Conservation (phyloP, 129 eudicot species). For the Pulicaria dysenterica region DNA sequence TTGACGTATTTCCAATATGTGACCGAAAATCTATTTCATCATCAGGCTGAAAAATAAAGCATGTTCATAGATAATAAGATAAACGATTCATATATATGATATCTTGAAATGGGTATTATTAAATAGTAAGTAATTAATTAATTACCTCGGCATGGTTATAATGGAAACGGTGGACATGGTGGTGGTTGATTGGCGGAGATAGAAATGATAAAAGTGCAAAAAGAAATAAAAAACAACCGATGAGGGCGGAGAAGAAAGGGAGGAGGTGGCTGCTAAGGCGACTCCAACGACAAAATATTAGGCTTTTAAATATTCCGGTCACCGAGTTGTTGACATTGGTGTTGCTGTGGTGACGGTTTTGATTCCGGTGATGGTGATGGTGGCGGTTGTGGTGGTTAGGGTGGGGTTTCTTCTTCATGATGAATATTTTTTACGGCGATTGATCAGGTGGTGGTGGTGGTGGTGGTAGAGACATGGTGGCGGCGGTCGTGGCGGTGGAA, state of each 20-base stretch:
- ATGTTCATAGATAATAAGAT: not conserved
- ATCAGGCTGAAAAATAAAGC: slow-evolving; percentile 25
- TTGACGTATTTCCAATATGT: slow-evolving; percentile 32
- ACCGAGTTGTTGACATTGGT: not conserved
- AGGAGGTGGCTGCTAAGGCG: slow-evolving; percentile 41
- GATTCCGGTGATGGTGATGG: slow-evolving; percentile 11
- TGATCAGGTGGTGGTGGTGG: not conserved
- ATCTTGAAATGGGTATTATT: not conserved
- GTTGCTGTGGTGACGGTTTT: slow-evolving; percentile 4
- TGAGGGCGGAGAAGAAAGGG: slow-evolving; percentile 43
- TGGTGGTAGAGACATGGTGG: slow-evolving; percentile 2
- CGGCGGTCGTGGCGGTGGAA: not conserved
- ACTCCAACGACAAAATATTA: slow-evolving; percentile 35
- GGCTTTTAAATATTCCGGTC: slow-evolving; percentile 29
- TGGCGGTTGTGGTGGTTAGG: slow-evolving; percentile 11
- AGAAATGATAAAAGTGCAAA: slow-evolving; percentile 48
- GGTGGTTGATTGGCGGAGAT: slow-evolving; percentile 54
- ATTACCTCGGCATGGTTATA: slow-evolving; percentile 29
- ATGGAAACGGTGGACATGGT: slow-evolving; percentile 31
- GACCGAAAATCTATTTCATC: slow-evolving; percentile 30
- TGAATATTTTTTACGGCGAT: not conserved
- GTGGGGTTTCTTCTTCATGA: slow-evolving; percentile 31
- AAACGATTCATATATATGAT: not conserved
- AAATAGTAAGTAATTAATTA: not conserved
- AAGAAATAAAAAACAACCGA: slow-evolving; percentile 45